Percentiles rank a stretch among this genome's conserved stretches.
Evolutionary conservation across 192 early-diverging fungal genomes (phyloP).

Genomic region (Rhizophagus sp.): DNA sequence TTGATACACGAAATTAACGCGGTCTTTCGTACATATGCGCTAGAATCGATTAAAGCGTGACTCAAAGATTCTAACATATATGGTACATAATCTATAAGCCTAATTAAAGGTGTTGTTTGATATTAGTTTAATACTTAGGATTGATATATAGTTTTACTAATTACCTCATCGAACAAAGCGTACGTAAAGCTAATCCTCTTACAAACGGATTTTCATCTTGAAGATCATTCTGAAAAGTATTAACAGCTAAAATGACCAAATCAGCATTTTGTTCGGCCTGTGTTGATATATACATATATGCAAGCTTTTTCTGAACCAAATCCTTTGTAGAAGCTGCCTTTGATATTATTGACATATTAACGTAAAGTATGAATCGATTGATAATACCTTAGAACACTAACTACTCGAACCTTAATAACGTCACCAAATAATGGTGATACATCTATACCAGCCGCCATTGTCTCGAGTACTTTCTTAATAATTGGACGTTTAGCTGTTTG

Average conservation of each 20-base stretch:
- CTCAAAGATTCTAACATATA: slow-evolving; percentile 41
- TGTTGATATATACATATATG: slow-evolving; percentile 35
- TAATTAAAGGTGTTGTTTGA: neutral
- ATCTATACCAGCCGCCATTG: slow-evolving; percentile 43
- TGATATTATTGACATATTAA: neutral
- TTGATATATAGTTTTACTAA: neutral
- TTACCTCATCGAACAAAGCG: slow-evolving; percentile 42
- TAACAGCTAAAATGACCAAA: slow-evolving; percentile 40
- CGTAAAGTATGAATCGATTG: neutral
- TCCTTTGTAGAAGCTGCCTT: slow-evolving; percentile 44
- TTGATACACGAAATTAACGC: slow-evolving; percentile 40
- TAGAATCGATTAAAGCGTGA: slow-evolving; percentile 39
- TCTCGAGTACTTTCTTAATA: slow-evolving; percentile 34
- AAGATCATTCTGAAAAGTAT: slow-evolving; percentile 44
- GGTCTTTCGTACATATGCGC: slow-evolving; percentile 45
- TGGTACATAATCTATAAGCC: slow-evolving; percentile 25
- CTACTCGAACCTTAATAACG: slow-evolving; percentile 36
- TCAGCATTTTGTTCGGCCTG: slow-evolving; percentile 40
- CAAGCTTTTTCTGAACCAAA: slow-evolving; percentile 38
- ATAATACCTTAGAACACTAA: neutral
- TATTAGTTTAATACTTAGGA: no score
- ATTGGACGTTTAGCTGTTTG: slow-evolving; percentile 9
- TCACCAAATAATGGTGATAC: slow-evolving; percentile 42
- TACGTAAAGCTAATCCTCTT: slow-evolving; percentile 40
- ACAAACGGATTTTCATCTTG: slow-evolving; percentile 39